Percentiles rank a stretch among this genome's conserved stretches.
These are phyloP conservation scores for Ogataea ramenticola DNA, from an alignment of 805 yeast species.

Conservation along the genomic window DNA sequence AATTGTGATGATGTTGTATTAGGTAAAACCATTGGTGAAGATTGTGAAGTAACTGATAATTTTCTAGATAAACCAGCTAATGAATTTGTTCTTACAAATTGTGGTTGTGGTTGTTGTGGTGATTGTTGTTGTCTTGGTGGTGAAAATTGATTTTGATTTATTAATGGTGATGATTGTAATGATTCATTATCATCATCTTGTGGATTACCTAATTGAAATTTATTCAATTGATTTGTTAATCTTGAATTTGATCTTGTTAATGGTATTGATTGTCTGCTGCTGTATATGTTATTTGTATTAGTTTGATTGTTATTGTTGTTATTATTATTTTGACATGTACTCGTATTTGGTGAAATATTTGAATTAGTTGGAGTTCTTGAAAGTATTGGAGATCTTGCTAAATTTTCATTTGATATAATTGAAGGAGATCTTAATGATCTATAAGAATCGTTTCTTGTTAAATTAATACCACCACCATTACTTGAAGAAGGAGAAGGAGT, in stretches of 20 bases:
- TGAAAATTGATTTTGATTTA: slow-evolving; percentile 6
- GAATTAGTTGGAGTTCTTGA: not conserved
- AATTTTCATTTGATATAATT: not conserved
- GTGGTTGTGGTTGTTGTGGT: slow-evolving; percentile 5
- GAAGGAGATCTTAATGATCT: not conserved
- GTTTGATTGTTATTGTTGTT: not conserved
- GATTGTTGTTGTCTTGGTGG: slow-evolving; percentile 3
- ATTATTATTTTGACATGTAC: not conserved
- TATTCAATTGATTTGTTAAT: not conserved
- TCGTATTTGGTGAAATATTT: not conserved
- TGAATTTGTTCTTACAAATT: slow-evolving; percentile 16
- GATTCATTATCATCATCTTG: not conserved
- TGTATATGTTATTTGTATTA: not conserved
- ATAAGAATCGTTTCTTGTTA: not conserved
- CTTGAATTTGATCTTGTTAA: not conserved
- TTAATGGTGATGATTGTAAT: slow-evolving; percentile 2
- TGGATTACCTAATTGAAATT: not conserved
- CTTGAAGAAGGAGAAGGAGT: slow-evolving; percentile 25
- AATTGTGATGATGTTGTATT: no score
- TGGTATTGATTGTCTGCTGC: not conserved
- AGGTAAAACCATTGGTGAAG: not conserved
- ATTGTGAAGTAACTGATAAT: slow-evolving; percentile 12
- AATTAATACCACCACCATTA: no score
- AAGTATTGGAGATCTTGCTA: slow-evolving; percentile 10
- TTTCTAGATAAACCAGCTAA: slow-evolving; percentile 19